Conservation (phyloP, 345 rosid genomes). For the Reutealis trisperma region DNA sequence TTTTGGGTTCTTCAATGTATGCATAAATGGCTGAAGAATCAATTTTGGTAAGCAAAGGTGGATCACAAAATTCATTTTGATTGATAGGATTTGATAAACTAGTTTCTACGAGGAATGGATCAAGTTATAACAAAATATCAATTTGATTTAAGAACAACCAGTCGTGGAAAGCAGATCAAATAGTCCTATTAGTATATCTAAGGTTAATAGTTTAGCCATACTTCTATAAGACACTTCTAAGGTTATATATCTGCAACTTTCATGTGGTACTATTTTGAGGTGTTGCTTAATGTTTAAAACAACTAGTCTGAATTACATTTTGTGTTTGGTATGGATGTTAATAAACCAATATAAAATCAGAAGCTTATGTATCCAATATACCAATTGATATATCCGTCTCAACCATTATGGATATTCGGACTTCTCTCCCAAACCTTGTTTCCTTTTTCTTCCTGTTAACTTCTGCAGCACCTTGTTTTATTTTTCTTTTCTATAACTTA, state of each 20-base stretch:
- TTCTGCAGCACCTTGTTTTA: not conserved
- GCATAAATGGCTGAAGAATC: slow-evolving; percentile 1
- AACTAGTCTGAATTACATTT: slow-evolving; percentile 1
- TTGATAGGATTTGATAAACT: not conserved
- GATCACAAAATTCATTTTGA: not conserved
- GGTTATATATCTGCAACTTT: slow-evolving; percentile 2
- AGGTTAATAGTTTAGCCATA: not conserved
- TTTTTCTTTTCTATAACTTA: not conserved
- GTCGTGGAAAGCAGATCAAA: not conserved
- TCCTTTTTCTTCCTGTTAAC: not conserved
- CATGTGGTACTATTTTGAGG: not conserved
- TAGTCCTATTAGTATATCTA: not conserved
- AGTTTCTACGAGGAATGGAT: not conserved
- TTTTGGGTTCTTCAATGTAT: slow-evolving; percentile 2
- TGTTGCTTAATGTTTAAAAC: not conserved
- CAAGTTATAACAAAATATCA: not conserved
- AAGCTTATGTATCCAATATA: not conserved
- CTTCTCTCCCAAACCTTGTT: not conserved
- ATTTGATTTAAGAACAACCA: not conserved
- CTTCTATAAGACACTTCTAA: not conserved
- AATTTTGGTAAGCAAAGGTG: not conserved
- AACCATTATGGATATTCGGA: not conserved
- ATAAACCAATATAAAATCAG: not conserved
- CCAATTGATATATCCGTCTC: not conserved
- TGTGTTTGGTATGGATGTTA: not conserved